Conservation (phyloP, 768 basidiomycete genomes). For the Boletus sensibilis region DNA sequence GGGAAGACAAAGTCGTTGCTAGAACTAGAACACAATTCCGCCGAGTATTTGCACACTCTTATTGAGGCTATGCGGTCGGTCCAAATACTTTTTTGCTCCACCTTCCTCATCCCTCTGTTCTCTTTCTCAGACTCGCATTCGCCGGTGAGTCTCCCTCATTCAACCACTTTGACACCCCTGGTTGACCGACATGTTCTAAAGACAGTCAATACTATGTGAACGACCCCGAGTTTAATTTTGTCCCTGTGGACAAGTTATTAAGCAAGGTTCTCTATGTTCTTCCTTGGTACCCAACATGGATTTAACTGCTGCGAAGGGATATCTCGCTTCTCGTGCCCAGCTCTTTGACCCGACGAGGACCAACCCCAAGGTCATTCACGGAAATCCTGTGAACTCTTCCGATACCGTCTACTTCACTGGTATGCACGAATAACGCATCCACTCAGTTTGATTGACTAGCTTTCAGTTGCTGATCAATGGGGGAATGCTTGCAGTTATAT, state of each 20-base stretch:
- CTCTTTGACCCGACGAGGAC: slow-evolving; percentile 72
- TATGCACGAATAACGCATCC: slow-evolving; percentile 25
- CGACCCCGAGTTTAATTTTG: slow-evolving; percentile 75
- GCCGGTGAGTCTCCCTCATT: slow-evolving; percentile 51
- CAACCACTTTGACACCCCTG: neutral
- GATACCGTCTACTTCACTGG: slow-evolving; percentile 96
- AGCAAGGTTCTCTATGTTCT: slow-evolving; percentile 58
- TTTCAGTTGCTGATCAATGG: slow-evolving; percentile 80
- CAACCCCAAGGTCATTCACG: slow-evolving; percentile 66
- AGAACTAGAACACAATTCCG: slow-evolving; percentile 87
- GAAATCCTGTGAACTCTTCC: slow-evolving; percentile 78
- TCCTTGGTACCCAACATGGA: neutral
- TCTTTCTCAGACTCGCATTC: slow-evolving; percentile 56
- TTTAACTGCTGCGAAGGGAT: slow-evolving; percentile 53
- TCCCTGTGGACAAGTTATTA: slow-evolving; percentile 80
- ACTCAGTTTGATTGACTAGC: neutral
- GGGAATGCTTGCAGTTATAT: slow-evolving; percentile 89
- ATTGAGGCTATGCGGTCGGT: slow-evolving; percentile 80
- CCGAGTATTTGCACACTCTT: slow-evolving; percentile 83
- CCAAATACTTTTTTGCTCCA: neutral
- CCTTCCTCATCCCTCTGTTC: neutral
- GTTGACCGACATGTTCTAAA: slow-evolving; percentile 25
- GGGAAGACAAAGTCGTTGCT: slow-evolving; percentile 65
- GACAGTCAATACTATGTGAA: slow-evolving; percentile 91
- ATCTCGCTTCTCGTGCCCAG: slow-evolving; percentile 75